These are phyloP conservation scores for Suhomyces atakaporum DNA, from an alignment of 1,139 yeast species.

Conservation along the genomic window DNA sequence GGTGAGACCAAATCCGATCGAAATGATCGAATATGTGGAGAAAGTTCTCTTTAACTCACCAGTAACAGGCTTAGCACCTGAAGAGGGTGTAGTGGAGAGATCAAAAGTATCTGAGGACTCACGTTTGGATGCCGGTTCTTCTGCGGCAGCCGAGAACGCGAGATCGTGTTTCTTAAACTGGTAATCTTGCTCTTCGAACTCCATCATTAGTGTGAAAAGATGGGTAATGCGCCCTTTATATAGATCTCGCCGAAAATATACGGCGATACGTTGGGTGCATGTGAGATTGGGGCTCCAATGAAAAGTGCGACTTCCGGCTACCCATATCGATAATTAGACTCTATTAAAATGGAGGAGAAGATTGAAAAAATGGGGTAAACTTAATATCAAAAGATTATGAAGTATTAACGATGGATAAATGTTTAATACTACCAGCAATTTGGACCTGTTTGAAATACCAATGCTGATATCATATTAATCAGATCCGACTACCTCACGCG, in stretches of 20 bases:
- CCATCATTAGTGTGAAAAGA: slow-evolving; percentile 3
- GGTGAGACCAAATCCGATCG: slow-evolving; percentile 70
- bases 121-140: slow-evolving; percentile 4
- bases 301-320: not conserved
- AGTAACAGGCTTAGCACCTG: slow-evolving; percentile 7
- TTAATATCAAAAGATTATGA: no score
- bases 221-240: slow-evolving; percentile 1
- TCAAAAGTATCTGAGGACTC: slow-evolving; percentile 6
- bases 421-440: no score
- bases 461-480: no score
- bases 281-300: not conserved
- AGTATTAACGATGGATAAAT: no score
- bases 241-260: slow-evolving; percentile 1
- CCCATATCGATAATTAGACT: not conserved
- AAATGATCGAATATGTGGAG: slow-evolving; percentile 52
- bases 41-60: slow-evolving; percentile 40
- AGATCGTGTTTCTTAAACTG: slow-evolving; percentile 11
- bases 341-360: no score
- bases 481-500: no score
- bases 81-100: slow-evolving; percentile 1
- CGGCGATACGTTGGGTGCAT: slow-evolving; percentile 1
- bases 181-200: slow-evolving; percentile 10
- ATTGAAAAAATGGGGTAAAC: no score
- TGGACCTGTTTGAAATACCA: no score
- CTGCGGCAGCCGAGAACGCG: slow-evolving; percentile 11